Evolutionary conservation across 768 basidiomycete genomes (phyloP).

Genomic region (Amanita jacksonii): DNA sequence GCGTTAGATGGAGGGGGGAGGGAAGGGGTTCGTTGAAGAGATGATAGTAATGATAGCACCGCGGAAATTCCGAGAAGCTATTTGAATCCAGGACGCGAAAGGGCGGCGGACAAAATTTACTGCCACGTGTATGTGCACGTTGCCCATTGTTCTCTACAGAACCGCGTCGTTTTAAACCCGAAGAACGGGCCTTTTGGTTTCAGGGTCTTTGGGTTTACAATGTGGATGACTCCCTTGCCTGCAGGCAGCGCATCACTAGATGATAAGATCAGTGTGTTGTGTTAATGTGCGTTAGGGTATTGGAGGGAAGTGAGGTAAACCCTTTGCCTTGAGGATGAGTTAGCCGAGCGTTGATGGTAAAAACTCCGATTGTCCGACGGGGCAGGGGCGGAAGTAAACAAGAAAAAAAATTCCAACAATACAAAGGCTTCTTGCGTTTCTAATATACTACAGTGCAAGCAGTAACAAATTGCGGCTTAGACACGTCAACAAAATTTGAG

Average conservation of each 20-base stretch:
- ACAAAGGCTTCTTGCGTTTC: too few species aligned
- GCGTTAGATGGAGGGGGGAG: constrained; percentile 11
- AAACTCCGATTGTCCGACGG: background rate
- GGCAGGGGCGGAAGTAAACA: too few species aligned
- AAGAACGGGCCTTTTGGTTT: too few species aligned
- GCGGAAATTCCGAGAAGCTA: constrained; percentile 15
- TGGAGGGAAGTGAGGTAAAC: background rate
- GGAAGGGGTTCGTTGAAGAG: constrained; percentile 22
- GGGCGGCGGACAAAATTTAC: too few species aligned
- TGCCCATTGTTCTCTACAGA: constrained; percentile 7
- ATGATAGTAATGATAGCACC: constrained; percentile 28
- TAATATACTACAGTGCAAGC: too few species aligned
- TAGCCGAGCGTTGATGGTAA: background rate
- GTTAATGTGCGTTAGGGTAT: background rate
- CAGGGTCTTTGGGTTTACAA: too few species aligned
- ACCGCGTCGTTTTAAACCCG: background rate
- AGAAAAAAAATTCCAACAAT: too few species aligned
- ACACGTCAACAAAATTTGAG: background rate
- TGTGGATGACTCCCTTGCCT: too few species aligned
- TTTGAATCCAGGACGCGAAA: constrained; percentile 23
- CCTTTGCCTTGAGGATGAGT: background rate
- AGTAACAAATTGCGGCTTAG: too few species aligned
- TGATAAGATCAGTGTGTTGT: background rate
- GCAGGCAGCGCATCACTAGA: constrained; percentile 9
- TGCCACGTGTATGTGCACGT: constrained; percentile 23